Evolutionary conservation across 495 filamentous ascomycete species (phyloP), one percentile per base, ranked within the genome.

Genomic region (Aspergillus sparsus): DNA sequence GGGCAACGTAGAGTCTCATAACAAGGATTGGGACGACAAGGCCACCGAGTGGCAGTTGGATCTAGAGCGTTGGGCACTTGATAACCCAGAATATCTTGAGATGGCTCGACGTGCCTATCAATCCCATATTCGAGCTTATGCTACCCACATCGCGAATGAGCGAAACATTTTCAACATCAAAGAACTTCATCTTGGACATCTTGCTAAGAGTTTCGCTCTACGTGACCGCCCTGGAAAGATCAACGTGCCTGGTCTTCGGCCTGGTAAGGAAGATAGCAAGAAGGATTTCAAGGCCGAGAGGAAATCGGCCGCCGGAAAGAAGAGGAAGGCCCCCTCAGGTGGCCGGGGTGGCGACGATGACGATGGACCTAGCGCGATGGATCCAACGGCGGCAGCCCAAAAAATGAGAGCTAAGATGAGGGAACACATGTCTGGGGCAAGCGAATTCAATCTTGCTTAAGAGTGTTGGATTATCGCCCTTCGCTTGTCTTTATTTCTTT

Each of bases 51-150:
- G 84, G 82, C 89, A 93, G 65, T 76, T 92, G 49, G 82, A 87
- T 33, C 74, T 89, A 0, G 89, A 93, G 71, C 78, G 88, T 6
- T 92, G 89, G 87, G 77, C 83, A 5, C 66, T 87, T 5, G 82
- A 84, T 16, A 80, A 85, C 51, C 77, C 80, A 7, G 71, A 80
- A 45, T 80, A 83, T 37, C 81, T 92, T 1, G 89, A 90, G 58
- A 78, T 90, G 71, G 93, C 87, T 0, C 80, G 89, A 8, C 85
- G 88, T 49, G 94, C 88, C 0, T 98, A 88, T 77, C 89, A 93
- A 62, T 94, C 90, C 13, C 93, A 98, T 68, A 86, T 98, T 51
- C 81, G 95, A 13, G 94, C 95, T 0, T 98, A 98, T 67, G 90
- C 95, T 3, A 98, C 94, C 1, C 94, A 98, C 72, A 87, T 95